phyloP scores from a whole-genome alignment of 1,139 yeast genomes.

The Casaregolazyma suthepensis region DNA sequence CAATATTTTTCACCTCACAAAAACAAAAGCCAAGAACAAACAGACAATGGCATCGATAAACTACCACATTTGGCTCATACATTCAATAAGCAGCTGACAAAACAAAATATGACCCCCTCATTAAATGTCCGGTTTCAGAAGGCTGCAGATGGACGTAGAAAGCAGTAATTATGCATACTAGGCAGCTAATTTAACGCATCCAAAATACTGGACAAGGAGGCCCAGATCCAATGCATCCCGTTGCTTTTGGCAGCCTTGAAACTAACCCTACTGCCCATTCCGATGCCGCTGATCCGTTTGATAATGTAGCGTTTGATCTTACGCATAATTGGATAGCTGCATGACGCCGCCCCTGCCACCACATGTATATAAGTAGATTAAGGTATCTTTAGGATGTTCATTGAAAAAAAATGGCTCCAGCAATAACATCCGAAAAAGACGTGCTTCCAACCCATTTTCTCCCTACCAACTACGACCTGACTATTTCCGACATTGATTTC shows the following conservation, averaged over 20 bases:
- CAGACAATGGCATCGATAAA: not conserved
- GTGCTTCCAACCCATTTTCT: slow-evolving; percentile 49
- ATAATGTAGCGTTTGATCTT: not conserved
- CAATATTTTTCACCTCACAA: not conserved
- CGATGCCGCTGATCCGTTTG: not conserved
- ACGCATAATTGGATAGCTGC: not conserved
- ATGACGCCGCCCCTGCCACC: not conserved
- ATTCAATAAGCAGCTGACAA: not conserved
- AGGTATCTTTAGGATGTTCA: not conserved
- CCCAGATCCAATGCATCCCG: not conserved
- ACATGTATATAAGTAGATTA: not conserved
- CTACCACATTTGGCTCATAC: not conserved
- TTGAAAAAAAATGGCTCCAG: not conserved
- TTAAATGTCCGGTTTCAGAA: not conserved
- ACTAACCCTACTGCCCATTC: not conserved
- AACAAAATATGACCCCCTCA: not conserved
- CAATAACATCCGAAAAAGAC: slow-evolving; percentile 38
- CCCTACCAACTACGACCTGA: slow-evolving; percentile 42
- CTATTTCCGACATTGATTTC: slow-evolving; percentile 41
- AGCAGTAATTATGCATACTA: too few species aligned
- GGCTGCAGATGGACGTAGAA: not conserved
- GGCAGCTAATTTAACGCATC: too few species aligned
- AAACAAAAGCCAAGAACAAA: not conserved
- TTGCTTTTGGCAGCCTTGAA: not conserved
- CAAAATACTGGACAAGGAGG: not conserved